Percentiles rank a stretch among this genome's conserved stretches.
phyloP scores from a whole-genome alignment of 1,284 basidiomycete genomes.

The Peniophora sp. region DNA sequence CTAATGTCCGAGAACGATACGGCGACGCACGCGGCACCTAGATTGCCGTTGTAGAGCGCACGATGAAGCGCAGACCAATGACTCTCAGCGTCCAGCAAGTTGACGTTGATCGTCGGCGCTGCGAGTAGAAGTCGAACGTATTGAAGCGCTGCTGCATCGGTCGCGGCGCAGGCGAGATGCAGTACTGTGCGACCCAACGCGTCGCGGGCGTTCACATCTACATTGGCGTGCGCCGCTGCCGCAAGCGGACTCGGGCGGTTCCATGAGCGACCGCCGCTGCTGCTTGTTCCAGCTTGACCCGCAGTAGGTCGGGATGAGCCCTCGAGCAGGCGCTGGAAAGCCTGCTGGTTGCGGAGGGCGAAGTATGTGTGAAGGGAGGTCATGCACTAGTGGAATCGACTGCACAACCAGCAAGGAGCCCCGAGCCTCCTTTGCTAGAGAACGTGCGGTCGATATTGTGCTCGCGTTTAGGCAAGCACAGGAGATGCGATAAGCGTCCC shows the following conservation, averaged over 20 bases:
- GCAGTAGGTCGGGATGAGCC: constrained; percentile 25
- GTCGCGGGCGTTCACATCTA: constrained; percentile 72
- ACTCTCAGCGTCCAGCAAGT: constrained; percentile 76
- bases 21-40: constrained; percentile 58
- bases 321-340: constrained; percentile 77
- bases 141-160: constrained; percentile 58
- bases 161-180: constrained; percentile 70
- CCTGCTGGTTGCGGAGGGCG: constrained; percentile 68
- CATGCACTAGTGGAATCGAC: constrained; percentile 30
- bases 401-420: too few species aligned
- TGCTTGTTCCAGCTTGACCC: constrained; percentile 23
- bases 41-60: constrained; percentile 83
- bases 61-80: constrained; percentile 92
- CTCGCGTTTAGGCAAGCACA: too few species aligned
- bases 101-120: constrained; percentile 75
- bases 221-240: constrained; percentile 21
- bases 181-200: constrained; percentile 72
- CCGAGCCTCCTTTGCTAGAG: too few species aligned
- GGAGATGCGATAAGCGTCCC: too few species aligned
- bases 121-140: constrained; percentile 79
- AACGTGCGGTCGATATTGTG: too few species aligned
- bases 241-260: constrained; percentile 40
- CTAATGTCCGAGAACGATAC: background rate
- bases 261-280: constrained; percentile 62
- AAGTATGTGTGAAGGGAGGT: constrained; percentile 79